These are phyloP conservation scores for Fusarium cyanostomum DNA, from an alignment of 2,329 filamentous ascomycete genomes.

Conservation along the genomic window DNA sequence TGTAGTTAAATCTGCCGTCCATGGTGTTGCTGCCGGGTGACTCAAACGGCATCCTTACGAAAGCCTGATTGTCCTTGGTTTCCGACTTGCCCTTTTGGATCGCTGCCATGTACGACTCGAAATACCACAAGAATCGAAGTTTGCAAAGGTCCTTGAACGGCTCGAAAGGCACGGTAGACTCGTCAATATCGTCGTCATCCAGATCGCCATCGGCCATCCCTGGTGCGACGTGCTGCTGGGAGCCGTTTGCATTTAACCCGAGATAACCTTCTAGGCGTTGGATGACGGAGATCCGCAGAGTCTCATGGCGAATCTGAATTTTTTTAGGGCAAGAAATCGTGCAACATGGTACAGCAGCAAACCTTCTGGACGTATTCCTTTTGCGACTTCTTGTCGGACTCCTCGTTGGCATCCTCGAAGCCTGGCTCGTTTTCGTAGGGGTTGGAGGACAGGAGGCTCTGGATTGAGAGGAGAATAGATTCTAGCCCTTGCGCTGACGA, in stretches of 20 bases:
- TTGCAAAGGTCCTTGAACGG: conserved; percentile 93
- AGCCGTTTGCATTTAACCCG: conserved; percentile 66
- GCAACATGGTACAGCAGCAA: conserved; percentile 8
- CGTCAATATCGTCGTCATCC: conserved; percentile 64
- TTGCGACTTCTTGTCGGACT: conserved; percentile 77
- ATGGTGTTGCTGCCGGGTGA: conserved; percentile 74
- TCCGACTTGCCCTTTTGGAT: conserved; percentile 73
- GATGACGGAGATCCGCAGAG: conserved; percentile 84
- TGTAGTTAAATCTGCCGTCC: conserved; percentile 87
- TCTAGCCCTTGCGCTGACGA: conserved; percentile 95
- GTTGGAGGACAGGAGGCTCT: conserved; percentile 93
- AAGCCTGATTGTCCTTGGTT: conserved; percentile 70
- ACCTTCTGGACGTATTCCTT: conserved; percentile 83
- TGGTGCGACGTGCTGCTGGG: conserved; percentile 42
- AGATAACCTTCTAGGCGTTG: conserved; percentile 84
- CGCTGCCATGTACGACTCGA: conserved; percentile 81
- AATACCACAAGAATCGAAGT: conserved; percentile 94
- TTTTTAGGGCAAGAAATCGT: conserved; percentile 16
- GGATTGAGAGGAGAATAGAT: conserved; percentile 93
- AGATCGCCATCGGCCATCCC: conserved; percentile 50
- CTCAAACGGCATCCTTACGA: conserved; percentile 91
- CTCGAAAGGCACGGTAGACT: conserved; percentile 71
- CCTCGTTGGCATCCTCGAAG: conserved; percentile 78
- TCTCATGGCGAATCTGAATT: conserved; percentile 86
- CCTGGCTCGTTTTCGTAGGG: conserved; percentile 97